A percentile compares a stretch with the other conserved stretches of the same genome.
Conservation (phyloP, 2,329 filamentous ascomycete species). For the Alternaria sp. region DNA sequence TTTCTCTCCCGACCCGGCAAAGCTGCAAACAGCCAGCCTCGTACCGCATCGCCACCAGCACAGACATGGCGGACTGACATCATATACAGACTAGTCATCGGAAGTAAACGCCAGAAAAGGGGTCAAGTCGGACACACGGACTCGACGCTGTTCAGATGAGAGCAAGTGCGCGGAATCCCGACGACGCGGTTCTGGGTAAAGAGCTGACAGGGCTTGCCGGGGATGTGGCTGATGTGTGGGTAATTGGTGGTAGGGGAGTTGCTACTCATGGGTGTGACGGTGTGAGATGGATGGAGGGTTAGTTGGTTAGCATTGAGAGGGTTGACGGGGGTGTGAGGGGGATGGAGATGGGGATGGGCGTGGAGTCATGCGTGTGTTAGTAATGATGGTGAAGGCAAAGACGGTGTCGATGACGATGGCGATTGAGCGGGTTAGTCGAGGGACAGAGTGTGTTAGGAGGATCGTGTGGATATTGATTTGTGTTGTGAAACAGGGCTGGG, state of each 20-base stretch:
- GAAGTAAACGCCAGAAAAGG: background rate
- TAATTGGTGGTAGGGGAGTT: background rate
- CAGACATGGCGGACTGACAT: background rate
- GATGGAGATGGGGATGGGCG: background rate
- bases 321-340: background rate
- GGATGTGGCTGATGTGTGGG: background rate
- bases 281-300: background rate
- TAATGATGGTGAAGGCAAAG: background rate
- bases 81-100: background rate
- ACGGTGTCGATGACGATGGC: background rate
- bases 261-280: background rate
- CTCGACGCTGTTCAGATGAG: background rate
- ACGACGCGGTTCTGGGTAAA: background rate
- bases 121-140: background rate
- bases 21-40: background rate
- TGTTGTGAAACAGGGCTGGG: background rate
- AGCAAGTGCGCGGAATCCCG: background rate
- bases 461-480: background rate
- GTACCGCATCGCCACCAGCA: background rate
- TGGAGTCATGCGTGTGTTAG: background rate
- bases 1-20: background rate
- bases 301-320: background rate
- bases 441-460: background rate
- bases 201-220: background rate
- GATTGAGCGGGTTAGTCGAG: background rate